These are phyloP conservation scores for Kernera saxatilis DNA, from an alignment of 345 rosid genomes.

Conservation along the genomic window DNA sequence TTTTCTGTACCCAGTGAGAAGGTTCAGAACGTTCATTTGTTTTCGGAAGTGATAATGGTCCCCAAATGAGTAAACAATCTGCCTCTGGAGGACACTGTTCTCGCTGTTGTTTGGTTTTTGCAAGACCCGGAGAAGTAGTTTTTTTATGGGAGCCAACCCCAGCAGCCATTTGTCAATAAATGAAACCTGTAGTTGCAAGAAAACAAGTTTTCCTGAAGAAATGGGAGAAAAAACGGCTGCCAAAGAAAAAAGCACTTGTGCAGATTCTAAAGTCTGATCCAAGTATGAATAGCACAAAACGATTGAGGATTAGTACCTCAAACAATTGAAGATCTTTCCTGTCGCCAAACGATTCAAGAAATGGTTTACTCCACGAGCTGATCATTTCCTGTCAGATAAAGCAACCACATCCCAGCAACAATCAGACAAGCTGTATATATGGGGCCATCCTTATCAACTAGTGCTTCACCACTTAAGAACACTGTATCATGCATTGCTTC, in stretches of 20 bases:
- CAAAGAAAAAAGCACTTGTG: background rate
- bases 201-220: background rate
- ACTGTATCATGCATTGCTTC: background rate
- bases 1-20: conserved; percentile 75
- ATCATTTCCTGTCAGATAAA: conserved; percentile 57
- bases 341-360: conserved; percentile 47
- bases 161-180: conserved; percentile 81
- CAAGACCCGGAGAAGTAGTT: conserved; percentile 59
- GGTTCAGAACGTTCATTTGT: conserved; percentile 76
- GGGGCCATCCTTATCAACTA: background rate
- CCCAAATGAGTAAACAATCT: conserved; percentile 72
- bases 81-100: conserved; percentile 50
- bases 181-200: conserved; percentile 51
- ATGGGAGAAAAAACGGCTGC: background rate
- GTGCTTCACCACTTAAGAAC: background rate
- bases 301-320: conserved; percentile 50
- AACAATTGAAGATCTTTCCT: conserved; percentile 59
- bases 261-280: background rate
- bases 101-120: conserved; percentile 43
- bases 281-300: background rate
- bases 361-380: conserved; percentile 78
- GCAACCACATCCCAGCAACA: background rate
- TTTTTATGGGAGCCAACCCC: conserved; percentile 52
- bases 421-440: background rate
- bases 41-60: conserved; percentile 87